Evolutionary conservation across 768 basidiomycete genomes (phyloP), one percentile per base, ranked within the genome.

Genomic region (Termitomyces sp.): DNA sequence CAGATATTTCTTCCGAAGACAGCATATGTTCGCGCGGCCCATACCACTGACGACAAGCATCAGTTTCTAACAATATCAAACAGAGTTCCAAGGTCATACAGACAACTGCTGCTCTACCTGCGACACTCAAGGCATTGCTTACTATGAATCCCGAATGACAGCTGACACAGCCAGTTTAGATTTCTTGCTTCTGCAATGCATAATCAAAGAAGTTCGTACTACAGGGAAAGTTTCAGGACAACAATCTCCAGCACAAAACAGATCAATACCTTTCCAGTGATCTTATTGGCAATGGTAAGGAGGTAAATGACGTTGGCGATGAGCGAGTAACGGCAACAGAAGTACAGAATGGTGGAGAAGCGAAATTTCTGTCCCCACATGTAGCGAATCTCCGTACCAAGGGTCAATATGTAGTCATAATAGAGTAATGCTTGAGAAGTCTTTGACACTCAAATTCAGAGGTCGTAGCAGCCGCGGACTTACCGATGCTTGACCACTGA

Each of bases 351-450:
- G 9, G 69, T 73, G 7, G 73, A 71, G 8, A 70, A 49, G 11
- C 69, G 64, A 31, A 72, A 67, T 58, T 40, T 65, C n/a, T 67
- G 59, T 7, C 54, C n/a, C 73, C 73, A 74, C 36, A 73, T 67
- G 53, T 68, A 70, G 48, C 59, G 47, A 42, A 68, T 65, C 52
- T 72, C 71, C 60, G 59, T 60, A 0, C 59, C 60, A 43, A 72
- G 70, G 36, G 72, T 73, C 31, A 73, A 60, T 20, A 60, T 47
- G 57, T 72, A 72, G 49, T 74, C 69, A 38, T 68, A 74, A 42
- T 69, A 72, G 12, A 72, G 59, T 29, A 72, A 49, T n/a, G 66
- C 69, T 67, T 25, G 1, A 42, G n/a, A 40, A 15, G 29, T 48
- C 12, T n/a, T 46, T 5, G 38, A 5, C 12, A 7, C 11, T 31